Conservation (phyloP, 164 flowering plant genomes). For the Vitis labrusca region DNA sequence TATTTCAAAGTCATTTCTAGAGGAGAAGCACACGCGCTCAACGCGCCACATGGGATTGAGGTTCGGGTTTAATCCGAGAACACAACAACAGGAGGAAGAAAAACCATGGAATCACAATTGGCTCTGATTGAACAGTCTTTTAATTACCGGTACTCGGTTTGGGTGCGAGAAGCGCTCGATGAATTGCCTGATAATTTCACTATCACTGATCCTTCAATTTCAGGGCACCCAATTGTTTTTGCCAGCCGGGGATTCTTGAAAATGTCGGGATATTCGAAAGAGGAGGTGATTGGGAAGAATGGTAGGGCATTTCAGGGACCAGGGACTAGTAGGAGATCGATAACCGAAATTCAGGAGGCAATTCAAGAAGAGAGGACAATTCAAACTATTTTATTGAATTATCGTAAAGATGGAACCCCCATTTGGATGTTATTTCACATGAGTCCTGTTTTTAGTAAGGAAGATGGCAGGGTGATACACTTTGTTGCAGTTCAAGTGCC, state of each 20-base stretch:
- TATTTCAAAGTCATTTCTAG: neutral
- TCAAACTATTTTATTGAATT: conserved; percentile 69
- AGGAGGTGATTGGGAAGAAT: conserved; percentile 78
- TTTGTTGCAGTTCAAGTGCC: conserved; percentile 90
- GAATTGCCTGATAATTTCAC: conserved; percentile 69
- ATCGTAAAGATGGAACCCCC: conserved; percentile 81
- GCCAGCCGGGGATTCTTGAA: conserved; percentile 82
- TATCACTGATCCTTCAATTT: conserved; percentile 80
- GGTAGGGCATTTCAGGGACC: conserved; percentile 89
- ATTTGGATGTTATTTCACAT: conserved; percentile 86
- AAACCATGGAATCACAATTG: conserved; percentile 49
- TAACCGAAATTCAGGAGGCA: conserved; percentile 79
- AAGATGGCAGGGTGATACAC: conserved; percentile 68
- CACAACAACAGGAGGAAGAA: conserved; percentile 3
- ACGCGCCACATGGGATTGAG: conserved; percentile 37
- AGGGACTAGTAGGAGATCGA: conserved; percentile 58
- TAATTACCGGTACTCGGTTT: conserved; percentile 45
- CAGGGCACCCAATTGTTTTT: conserved; percentile 90
- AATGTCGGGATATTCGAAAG: conserved; percentile 68
- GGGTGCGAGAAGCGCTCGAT: conserved; percentile 64
- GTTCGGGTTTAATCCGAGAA: conserved; percentile 9
- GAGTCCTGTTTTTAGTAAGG: conserved; percentile 68
- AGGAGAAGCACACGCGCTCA: neutral
- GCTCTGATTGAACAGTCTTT: conserved; percentile 56
- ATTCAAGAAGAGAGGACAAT: conserved; percentile 61